Base-by-base conservation (phyloP, 2,329 filamentous ascomycete genomes). In the Biscogniauxia marginata region DNA sequence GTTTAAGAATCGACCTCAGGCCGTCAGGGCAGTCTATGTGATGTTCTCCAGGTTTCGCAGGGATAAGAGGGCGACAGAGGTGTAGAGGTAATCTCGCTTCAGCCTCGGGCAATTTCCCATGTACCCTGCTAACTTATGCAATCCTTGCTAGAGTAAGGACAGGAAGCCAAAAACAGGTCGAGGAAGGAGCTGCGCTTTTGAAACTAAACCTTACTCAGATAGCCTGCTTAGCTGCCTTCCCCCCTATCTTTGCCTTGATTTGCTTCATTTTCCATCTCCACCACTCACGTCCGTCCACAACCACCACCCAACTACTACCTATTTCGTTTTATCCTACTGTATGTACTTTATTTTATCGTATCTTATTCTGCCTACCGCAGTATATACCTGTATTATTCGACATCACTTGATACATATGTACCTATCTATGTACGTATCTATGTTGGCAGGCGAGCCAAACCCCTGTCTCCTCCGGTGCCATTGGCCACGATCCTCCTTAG, bases 81-180 rank as follows among this genome's bases (percentile, higher is more conserved):
- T 39, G 50, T 45, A 53, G 52, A 49, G 47, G 58, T 49, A 67
- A 69, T 70, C 67, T 69, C 65, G 67, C 67, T 69, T 65, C 53
- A 54, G 49, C 45, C 46, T 60, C 61, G 60, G 56, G 60, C 53
- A 68, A 69, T 70, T 65, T 69, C 67, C 64, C 63, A 55, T 16
- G 8, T 20, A 21, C 55, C 7, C 39, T 49, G 24, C 25, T 46
- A 47, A 25, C 23, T 23, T 23, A 49, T 25, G 23, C 20, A 49
- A 49, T 18, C 23, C 20, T 25, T 30, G 21, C 23, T 8, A 18
- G 24, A 30, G 16, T 23, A 30, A 25, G 23, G 13, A 16, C 11
- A 21, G 45, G 13, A 20, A 18, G n/a, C 18, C 19, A 46, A 5
- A 39, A 39, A 39, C 9, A 16, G 11, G 30, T 2, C 11, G 30